Evolutionary conservation across 805 yeast species (phyloP).

Genomic region (Hanseniaspora lindneri): DNA sequence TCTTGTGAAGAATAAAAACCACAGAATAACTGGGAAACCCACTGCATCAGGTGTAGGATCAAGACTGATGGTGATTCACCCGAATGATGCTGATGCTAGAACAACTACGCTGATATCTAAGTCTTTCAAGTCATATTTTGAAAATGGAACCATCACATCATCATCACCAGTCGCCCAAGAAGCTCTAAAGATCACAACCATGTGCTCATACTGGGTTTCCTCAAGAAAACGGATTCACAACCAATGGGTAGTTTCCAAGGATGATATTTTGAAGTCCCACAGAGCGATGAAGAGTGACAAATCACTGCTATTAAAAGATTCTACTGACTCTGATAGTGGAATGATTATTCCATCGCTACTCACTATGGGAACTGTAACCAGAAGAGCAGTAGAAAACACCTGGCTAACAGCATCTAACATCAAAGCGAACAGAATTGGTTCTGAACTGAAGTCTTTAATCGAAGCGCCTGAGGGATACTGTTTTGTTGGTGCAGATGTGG

Average conservation of each 20-base stretch:
- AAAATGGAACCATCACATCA: constrained; percentile 59
- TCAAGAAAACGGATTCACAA: constrained; percentile 70
- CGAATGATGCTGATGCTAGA: constrained; percentile 62
- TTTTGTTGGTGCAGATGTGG: constrained; percentile 98
- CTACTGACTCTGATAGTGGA: constrained; percentile 36
- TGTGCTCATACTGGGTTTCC: constrained; percentile 88
- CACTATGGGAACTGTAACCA: constrained; percentile 92
- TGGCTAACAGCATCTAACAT: constrained; percentile 98
- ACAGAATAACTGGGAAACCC: constrained; percentile 21
- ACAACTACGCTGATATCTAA: constrained; percentile 72
- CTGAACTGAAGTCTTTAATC: constrained; percentile 80
- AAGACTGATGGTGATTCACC: constrained; percentile 72
- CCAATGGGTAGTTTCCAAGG: constrained; percentile 69
- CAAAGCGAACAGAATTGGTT: constrained; percentile 71
- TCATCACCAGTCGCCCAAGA: constrained; percentile 60
- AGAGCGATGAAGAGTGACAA: constrained; percentile 16
- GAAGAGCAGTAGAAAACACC: constrained; percentile 92
- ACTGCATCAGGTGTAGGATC: constrained; percentile 10
- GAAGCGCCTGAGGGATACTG: constrained; percentile 79
- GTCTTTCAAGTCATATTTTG: constrained; percentile 57
- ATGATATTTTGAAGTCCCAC: constrained; percentile 22
- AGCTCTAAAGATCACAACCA: constrained; percentile 63
- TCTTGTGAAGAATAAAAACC: constrained; percentile 31
- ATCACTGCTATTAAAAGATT: not conserved
- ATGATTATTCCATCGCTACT: constrained; percentile 73